Base-by-base conservation (phyloP, 2,329 filamentous ascomycete genomes). In the Geosmithia flava region DNA sequence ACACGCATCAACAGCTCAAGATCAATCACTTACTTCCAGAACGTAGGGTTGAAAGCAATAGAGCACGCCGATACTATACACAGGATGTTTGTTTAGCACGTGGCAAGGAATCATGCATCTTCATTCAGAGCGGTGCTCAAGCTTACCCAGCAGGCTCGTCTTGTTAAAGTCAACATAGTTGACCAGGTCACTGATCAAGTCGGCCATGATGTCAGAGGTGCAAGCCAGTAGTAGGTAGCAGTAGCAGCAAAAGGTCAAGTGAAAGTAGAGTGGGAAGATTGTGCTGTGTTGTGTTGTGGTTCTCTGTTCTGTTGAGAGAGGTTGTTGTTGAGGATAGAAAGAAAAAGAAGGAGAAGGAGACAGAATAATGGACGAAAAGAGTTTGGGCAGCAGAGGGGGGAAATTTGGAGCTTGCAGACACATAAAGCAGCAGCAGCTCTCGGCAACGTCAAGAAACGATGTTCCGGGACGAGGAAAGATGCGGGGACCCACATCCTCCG, bases 21-120 rank as follows among this genome's bases (percentile, higher is more conserved):
- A 17, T 15, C 29, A 13, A 27, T 3, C 49, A 76, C 87, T 74
- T 76, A 95, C 90, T 98, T 98, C 93, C 93, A 98, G 68, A 96
- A 97, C n/a, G 93, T 83, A 20, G 93, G 93, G 68, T 98, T 98
- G 69, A 98, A 97, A 45, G 83, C 76, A 68, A 98, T 95, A 47
- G 86, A 78, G 49, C 74, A 75, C 45, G 83, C 86, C 56, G 88
- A 87, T 56, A 93, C 90, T 95, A 50, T 45, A 58, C 48, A 58
- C 8, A 53, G 52, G 40, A 46, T 33, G 19, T 40, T 44, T 44
- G 51, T 58, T 48, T 43, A 37, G 33, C 23, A 27, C 23, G 23
- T 8, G 13, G n/a, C n/a, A n/a, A n/a, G n/a, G 39, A 17, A 37
- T 47, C 8, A 39, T 37, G 20, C 13, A 19, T 20, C 40, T 19